Evolutionary conservation across 179 eudicot genomes (phyloP).

Genomic region (Beta corolliflora): DNA sequence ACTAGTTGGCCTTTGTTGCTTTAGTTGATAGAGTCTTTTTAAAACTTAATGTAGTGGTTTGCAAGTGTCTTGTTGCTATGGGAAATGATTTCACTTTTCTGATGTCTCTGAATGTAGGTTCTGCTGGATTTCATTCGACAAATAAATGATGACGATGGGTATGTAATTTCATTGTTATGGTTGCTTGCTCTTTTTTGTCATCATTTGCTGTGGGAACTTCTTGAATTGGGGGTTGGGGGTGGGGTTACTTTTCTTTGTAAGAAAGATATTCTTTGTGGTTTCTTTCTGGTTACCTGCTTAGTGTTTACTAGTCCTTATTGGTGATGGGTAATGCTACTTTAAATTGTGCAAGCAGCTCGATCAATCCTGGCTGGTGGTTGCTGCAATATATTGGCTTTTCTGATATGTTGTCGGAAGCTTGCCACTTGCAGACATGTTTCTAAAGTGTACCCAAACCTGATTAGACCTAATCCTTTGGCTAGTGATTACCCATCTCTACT

Average conservation of each 20-base stretch:
- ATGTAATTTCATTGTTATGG: slow-evolving; percentile 23
- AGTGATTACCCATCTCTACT: not conserved
- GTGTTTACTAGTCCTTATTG: not conserved
- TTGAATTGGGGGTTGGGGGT: not conserved
- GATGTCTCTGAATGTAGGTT: slow-evolving; percentile 55
- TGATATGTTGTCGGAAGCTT: not conserved
- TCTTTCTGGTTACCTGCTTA: not conserved
- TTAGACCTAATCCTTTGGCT: not conserved
- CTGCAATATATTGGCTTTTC: slow-evolving; percentile 3
- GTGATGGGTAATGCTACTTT: not conserved
- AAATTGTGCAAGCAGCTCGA: not conserved
- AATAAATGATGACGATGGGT: slow-evolving; percentile 98
- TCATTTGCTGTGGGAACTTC: not conserved
- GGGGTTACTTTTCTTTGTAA: not conserved
- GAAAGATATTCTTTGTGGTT: not conserved
- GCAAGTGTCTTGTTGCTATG: not conserved
- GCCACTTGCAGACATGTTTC: not conserved
- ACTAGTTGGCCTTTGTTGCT: not conserved
- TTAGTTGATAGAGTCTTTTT: not conserved
- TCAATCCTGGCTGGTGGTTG: not conserved
- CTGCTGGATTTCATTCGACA: slow-evolving; percentile 87
- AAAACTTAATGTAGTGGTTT: not conserved
- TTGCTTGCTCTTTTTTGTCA: slow-evolving; percentile 4
- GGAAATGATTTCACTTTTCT: not conserved
- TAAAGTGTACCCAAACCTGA: not conserved